Conservation (phyloP, 768 basidiomycete genomes). For the Suillus subaureus region DNA sequence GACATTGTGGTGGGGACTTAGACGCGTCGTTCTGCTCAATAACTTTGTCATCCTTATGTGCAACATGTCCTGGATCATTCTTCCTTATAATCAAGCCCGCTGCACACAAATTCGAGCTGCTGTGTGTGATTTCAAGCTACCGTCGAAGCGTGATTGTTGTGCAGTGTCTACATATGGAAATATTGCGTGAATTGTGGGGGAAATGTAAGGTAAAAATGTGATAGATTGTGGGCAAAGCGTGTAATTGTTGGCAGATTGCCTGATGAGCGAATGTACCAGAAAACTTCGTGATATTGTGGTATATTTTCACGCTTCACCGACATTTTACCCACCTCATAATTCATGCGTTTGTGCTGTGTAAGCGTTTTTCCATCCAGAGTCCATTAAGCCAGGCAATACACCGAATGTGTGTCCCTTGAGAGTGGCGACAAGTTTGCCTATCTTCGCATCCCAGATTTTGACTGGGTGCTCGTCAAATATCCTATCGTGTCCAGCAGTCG, state of each 20-base stretch:
- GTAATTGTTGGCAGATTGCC: background rate
- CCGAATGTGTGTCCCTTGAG: background rate
- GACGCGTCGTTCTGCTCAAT: background rate
- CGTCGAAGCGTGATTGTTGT: background rate
- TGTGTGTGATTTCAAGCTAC: background rate
- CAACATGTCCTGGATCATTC: background rate
- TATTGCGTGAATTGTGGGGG: too few species aligned
- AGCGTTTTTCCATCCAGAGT: background rate
- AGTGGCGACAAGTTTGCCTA: background rate
- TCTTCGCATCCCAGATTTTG: too few species aligned
- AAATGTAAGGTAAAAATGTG: too few species aligned
- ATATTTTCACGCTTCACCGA: background rate
- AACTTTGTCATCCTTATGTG: slow-evolving; percentile 2
- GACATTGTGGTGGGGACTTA: background rate
- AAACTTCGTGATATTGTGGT: background rate
- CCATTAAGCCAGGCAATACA: background rate
- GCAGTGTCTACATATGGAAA: background rate
- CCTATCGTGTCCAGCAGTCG: too few species aligned
- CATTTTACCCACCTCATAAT: background rate
- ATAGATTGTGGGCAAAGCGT: too few species aligned
- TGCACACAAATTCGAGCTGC: background rate
- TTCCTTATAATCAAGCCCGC: background rate
- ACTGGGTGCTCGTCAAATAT: too few species aligned
- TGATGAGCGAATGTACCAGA: background rate
- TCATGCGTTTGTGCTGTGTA: background rate